Base-by-base conservation (phyloP, 805 yeast species). In the Cyberlindnera lachancei region DNA sequence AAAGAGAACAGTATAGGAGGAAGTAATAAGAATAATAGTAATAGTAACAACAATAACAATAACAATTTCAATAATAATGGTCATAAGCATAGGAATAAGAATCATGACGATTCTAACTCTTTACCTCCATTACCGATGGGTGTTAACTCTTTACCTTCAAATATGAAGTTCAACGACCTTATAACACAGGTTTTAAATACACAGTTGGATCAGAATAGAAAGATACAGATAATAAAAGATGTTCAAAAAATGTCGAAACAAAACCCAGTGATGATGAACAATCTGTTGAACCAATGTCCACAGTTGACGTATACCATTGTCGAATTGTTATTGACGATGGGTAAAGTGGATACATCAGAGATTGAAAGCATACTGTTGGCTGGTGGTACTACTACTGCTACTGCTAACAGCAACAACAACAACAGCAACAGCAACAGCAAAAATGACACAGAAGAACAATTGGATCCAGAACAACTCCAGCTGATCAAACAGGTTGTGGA, bases 291-390 rank as follows among this genome's bases (percentile, higher is more conserved):
- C 18, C 73, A 73, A 41, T 75, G 77, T 37, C 96, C 96, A 0
- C 96, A 90, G 53, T 62, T 90, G 28, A 61, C 84, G 2, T 86
- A 77, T 53, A 92, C 95, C 0, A 61, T 85, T 18, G 90, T 87
- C 3, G 96, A 88, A 49, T 64, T 78, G 2, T 57, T 85, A 39
- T 50, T 79, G 40, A 58, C 31, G 9, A 37, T 53, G 6, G 33
- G 34, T 1, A 40, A 25, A 12, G 31, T 25, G 1, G 28, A 34
- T 5, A 29, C 36, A 8, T 27, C 26, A 5, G 35, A 33, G 7
- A 36, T 48, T 8, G 25, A 78, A 4, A 55, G 80, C 38, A 52
- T 78, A 36, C 59, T 46, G 13, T 17, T 52, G n/a, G n/a, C n/a
- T n/a, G n/a, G n/a, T n/a, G n/a, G n/a, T n/a, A 44, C 31, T 20